Evolutionary conservation across 2,329 filamentous ascomycete species (phyloP).

Genomic region (Zymoseptoria crescenta): DNA sequence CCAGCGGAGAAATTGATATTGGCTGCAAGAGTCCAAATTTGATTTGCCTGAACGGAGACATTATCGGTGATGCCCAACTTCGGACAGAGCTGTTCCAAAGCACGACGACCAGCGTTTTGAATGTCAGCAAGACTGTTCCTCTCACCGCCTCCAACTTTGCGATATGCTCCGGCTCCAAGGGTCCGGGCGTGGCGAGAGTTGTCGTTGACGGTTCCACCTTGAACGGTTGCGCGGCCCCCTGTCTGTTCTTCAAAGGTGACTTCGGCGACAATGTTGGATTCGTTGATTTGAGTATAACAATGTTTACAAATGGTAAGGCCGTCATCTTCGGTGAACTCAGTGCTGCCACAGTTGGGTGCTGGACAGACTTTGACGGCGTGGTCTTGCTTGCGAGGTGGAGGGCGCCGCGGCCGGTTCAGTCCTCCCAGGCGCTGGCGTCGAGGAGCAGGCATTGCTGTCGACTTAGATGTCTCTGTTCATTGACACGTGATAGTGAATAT

Average conservation of each 20-base stretch:
- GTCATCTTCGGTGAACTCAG: constrained; percentile 25
- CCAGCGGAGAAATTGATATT: constrained; percentile 69
- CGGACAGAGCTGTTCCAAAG: constrained; percentile 33
- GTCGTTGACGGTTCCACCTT: constrained; percentile 79
- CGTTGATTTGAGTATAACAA: constrained; percentile 77
- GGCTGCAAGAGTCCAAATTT: constrained; percentile 42
- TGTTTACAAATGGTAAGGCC: constrained; percentile 59
- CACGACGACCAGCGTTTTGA: constrained; percentile 34
- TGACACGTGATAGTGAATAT: not conserved
- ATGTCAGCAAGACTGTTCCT: constrained; percentile 52
- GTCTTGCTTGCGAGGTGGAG: constrained; percentile 1
- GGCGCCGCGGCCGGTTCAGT: not conserved
- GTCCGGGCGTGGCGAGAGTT: constrained; percentile 72
- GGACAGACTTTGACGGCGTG: constrained; percentile 10
- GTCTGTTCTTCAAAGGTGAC: constrained; percentile 84
- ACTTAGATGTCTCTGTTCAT: not conserved
- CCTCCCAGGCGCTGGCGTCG: not conserved
- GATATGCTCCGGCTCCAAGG: constrained; percentile 41
- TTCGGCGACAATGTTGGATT: constrained; percentile 85
- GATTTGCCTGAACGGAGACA: constrained; percentile 33
- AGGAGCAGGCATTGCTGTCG: not conserved
- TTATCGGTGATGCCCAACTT: constrained; percentile 32
- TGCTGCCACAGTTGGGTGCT: constrained; percentile 9
- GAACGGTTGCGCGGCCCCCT: constrained; percentile 77
- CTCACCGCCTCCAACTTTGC: constrained; percentile 40